phyloP scores from a whole-genome alignment of 2,329 filamentous ascomycete genomes.

The Fusarium pilosicola region DNA sequence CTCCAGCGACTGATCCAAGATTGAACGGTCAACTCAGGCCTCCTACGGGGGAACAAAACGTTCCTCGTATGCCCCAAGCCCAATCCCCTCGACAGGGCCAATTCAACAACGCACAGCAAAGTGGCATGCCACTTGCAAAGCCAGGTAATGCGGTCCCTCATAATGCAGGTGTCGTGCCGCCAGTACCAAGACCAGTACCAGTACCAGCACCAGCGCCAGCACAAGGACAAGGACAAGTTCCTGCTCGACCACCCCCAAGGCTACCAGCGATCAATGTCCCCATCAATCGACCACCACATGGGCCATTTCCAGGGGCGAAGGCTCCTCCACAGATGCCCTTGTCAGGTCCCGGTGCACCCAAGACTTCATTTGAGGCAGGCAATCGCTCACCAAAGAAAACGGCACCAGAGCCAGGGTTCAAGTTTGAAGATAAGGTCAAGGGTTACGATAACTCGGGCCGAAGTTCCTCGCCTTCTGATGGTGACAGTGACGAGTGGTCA shows the following conservation, averaged over 20 bases:
- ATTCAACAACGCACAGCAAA: neutral
- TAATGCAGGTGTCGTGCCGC: neutral
- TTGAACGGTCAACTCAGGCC: constrained; percentile 6
- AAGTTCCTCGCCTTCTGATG: constrained; percentile 22
- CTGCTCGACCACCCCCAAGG: neutral
- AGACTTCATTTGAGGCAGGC: neutral
- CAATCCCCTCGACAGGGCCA: neutral
- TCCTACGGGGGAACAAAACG: neutral
- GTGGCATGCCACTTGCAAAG: neutral
- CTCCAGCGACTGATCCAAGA: neutral
- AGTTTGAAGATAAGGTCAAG: neutral
- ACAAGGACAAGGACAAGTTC: neutral
- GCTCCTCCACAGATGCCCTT: neutral
- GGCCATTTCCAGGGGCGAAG: neutral
- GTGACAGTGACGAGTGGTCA: constrained; percentile 5
- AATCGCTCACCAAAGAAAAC: neutral
- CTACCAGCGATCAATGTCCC: constrained; percentile 10
- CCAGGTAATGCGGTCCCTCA: neutral
- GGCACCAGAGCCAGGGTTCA: neutral
- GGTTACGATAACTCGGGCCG: constrained; percentile 7
- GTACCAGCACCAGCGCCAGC: neutral
- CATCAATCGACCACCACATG: constrained; percentile 1
- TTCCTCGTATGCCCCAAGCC: neutral
- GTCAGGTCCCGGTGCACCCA: neutral
- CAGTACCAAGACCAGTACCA: neutral